Percentiles rank a stretch among this genome's conserved stretches.
Evolutionary conservation across 192 early-diverging fungal species (phyloP).

Genomic region (Blastocladiella britannica): DNA sequence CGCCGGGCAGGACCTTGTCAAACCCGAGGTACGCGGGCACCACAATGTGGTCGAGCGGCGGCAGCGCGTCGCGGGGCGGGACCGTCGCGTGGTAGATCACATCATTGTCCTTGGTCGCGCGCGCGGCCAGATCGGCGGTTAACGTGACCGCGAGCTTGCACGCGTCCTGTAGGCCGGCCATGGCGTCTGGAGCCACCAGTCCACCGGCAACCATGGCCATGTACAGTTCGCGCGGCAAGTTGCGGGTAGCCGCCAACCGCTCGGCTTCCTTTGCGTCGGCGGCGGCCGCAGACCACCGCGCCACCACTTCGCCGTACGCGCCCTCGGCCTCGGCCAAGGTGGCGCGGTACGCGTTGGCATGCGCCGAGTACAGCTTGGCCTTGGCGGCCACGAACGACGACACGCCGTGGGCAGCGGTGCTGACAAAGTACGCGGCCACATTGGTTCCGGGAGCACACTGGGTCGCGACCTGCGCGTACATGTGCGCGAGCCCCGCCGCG

Average conservation of each 20-base stretch:
- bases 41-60: slow-evolving; percentile 50
- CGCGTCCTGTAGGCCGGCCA: slow-evolving; percentile 49
- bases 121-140: slow-evolving; percentile 46
- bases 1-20: slow-evolving; percentile 46
- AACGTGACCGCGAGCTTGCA: slow-evolving; percentile 39
- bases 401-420: background rate
- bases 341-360: slow-evolving; percentile 71
- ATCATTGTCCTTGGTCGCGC: slow-evolving; percentile 76
- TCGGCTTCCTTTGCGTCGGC: slow-evolving; percentile 63
- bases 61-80: slow-evolving; percentile 53
- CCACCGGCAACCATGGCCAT: slow-evolving; percentile 36
- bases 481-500: slow-evolving; percentile 28
- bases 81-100: slow-evolving; percentile 80
- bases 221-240: slow-evolving; percentile 28
- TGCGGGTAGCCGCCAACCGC: slow-evolving; percentile 54
- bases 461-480: slow-evolving; percentile 1
- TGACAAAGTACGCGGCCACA: background rate
- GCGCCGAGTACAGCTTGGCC: slow-evolving; percentile 61
- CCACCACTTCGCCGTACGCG: slow-evolving; percentile 70
- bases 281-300: slow-evolving; percentile 57
- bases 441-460: background rate
- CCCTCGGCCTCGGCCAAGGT: slow-evolving; percentile 48
- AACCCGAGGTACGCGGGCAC: slow-evolving; percentile 57
- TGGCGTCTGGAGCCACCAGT: slow-evolving; percentile 38
- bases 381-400: slow-evolving; percentile 29